Evolutionary conservation across 768 basidiomycete species (phyloP), one percentile per base, ranked within the genome.

Genomic region (Postia placenta): DNA sequence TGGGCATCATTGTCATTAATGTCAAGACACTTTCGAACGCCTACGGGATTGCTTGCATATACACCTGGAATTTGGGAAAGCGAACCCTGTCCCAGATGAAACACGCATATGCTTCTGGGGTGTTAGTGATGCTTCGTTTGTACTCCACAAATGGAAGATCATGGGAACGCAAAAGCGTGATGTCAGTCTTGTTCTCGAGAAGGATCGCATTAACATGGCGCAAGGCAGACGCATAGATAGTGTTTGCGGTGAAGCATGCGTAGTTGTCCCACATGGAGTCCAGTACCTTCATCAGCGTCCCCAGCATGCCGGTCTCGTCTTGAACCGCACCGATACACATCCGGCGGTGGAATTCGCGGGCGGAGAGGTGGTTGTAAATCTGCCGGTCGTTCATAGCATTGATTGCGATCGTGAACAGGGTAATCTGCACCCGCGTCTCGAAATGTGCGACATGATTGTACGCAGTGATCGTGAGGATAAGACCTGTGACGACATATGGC

Each of bases 1-100:
- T 43, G 4, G 28, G 19, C 2, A 11, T 28, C 14, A 24, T 12
- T n/a, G 22, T 6, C 25, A 14, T 15, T 7, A 38, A 37, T 20
- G 1, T 15, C 2, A 26, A 11, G 51, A 38, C 28, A 15, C 3
- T 20, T 3, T 19, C 11, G 14, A 38, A 33, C 9, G 50, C 59
- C 51, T 30, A 60, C 61, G 70, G 72, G 35, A 74, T 52, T n/a
- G 66, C 63, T 48, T 73, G 72, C 17, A 68, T 57, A 39, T 72
- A 74, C 3, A 61, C 49, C 20, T 54, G 51, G 14, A 70, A 24
- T 2, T 53, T 45, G 2, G 68, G 66, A 7, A 70, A 43, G 5
- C 63, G 58, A 2, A 47, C 26, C 7, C 67, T 65, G 49, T 53
- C 48, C 55, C 72, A 76, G 5, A 65, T 60, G 56, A 69, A 65